Percentiles rank a stretch among this genome's conserved stretches.
These are phyloP conservation scores for Didymella glomerata DNA, from an alignment of 2,329 filamentous ascomycete genomes.

Conservation along the genomic window DNA sequence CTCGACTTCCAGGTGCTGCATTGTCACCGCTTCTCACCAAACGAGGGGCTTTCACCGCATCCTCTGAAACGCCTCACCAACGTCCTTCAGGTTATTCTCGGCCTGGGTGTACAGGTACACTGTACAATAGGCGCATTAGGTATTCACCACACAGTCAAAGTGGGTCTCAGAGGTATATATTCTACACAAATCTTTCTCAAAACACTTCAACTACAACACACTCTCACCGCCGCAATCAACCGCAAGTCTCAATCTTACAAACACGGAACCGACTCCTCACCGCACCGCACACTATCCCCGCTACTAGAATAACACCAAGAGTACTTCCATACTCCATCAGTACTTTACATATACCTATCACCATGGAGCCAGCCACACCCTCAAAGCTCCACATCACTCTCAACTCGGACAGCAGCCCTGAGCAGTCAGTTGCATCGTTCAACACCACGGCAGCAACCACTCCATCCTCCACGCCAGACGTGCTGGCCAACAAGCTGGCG, in stretches of 20 bases:
- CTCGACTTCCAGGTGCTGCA: neutral
- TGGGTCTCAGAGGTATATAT: conserved; percentile 5
- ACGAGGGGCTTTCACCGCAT: conserved; percentile 7
- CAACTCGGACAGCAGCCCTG: conserved; percentile 12
- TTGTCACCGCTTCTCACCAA: neutral
- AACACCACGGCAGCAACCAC: conserved; percentile 21
- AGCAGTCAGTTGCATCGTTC: conserved; percentile 13
- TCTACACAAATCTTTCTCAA: neutral
- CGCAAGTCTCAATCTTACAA: neutral
- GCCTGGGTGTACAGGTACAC: neutral
- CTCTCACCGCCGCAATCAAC: neutral
- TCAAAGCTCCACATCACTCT: neutral
- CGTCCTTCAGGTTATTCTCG: neutral
- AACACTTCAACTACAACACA: neutral
- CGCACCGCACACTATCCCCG: neutral
- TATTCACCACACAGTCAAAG: conserved; percentile 1
- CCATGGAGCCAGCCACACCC: conserved; percentile 1
- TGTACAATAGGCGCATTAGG: neutral
- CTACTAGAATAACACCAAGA: neutral
- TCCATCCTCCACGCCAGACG: conserved; percentile 18
- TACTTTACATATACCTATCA: neutral
- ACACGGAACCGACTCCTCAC: neutral
- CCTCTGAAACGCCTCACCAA: conserved; percentile 1
- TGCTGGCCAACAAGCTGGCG: conserved; percentile 24
- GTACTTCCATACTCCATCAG: neutral